Base-by-base conservation (phyloP, 768 basidiomycete species). In the Termitomyces eurrhizus region DNA sequence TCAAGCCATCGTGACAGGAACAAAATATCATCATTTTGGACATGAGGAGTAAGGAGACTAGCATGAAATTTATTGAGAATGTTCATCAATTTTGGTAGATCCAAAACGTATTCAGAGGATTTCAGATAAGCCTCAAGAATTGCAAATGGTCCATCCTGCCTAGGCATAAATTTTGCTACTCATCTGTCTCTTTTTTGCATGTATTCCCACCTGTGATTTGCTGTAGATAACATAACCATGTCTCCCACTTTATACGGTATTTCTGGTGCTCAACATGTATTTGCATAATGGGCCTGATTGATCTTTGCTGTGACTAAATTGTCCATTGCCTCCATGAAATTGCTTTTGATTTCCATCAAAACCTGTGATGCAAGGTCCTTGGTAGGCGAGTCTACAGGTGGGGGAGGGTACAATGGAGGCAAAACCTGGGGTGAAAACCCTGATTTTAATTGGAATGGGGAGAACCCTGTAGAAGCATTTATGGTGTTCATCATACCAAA, bases 141-240 rank as follows among this genome's bases (percentile, higher is more conserved):
- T 0, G 0, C 45, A 53, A 67, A 74, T 0, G 69, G 73, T 0
- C 74, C 68, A 55, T 79, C 70, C 11, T 54, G 74, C 0, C 69
- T 56, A 0, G 71, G 73, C 68, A 80, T 75, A 51, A 78, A 79
- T 49, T 80, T 79, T 0, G 75, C 8, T 1, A 44, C 42, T 4
- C 42, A 7, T 8, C 66, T 64, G 6, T 66, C 64, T 0, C 66
- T 69, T 2, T 50, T 52, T 3, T 63, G 45, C 29, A 67, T 66
- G 55, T 71, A 77, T 2, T 72, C 62, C 53, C 56, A 21, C 0
- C 64, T 14, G 0, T 65, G 61, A 32, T 75, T 52, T 0, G 64
- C 55, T 0, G 71, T 75, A 1, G 69, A 67, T 0, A 78, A 62
- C 57, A 74, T 61, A 0, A 79, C 76, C 0, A n/a, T 42, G 29